A percentile compares a stretch with the other conserved stretches of the same genome.
These are phyloP conservation scores for Cyphellophora europaea DNA, from an alignment of 2,329 filamentous ascomycete genomes.

Conservation along the genomic window DNA sequence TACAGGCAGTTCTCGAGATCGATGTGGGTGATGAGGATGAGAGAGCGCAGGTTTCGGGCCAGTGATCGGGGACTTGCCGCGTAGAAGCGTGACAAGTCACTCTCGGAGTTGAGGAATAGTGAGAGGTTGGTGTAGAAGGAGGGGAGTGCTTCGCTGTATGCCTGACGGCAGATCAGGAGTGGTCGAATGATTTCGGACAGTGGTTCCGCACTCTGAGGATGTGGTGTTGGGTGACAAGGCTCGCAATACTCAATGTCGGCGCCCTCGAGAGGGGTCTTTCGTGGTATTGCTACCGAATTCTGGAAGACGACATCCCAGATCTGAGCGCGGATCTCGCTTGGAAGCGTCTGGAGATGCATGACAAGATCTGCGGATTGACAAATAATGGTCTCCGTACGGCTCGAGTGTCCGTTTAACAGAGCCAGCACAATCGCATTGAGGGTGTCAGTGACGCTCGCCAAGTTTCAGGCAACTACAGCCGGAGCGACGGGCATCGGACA, in stretches of 20 bases:
- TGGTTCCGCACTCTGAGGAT: not conserved
- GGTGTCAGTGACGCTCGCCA: too few species aligned
- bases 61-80: constrained; percentile 2
- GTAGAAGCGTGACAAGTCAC: constrained; percentile 1
- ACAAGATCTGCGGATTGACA: too few species aligned
- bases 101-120: not conserved
- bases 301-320: constrained; percentile 9
- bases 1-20: constrained; percentile 6
- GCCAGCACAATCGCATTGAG: too few species aligned
- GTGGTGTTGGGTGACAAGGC: not conserved
- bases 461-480: too few species aligned
- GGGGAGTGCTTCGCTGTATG: constrained; percentile 5
- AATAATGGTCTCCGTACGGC: too few species aligned
- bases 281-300: too few species aligned
- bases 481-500: too few species aligned
- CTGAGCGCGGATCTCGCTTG: constrained; percentile 9
- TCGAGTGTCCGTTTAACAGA: too few species aligned
- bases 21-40: constrained; percentile 8
- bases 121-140: too few species aligned
- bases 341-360: constrained; percentile 10
- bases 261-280: not conserved
- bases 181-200: constrained; percentile 6
- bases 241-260: not conserved
- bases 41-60: constrained; percentile 4
- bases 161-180: constrained; percentile 11